Evolutionary conservation across 2,329 filamentous ascomycete genomes (phyloP).

Genomic region (Seiridium cupressi): DNA sequence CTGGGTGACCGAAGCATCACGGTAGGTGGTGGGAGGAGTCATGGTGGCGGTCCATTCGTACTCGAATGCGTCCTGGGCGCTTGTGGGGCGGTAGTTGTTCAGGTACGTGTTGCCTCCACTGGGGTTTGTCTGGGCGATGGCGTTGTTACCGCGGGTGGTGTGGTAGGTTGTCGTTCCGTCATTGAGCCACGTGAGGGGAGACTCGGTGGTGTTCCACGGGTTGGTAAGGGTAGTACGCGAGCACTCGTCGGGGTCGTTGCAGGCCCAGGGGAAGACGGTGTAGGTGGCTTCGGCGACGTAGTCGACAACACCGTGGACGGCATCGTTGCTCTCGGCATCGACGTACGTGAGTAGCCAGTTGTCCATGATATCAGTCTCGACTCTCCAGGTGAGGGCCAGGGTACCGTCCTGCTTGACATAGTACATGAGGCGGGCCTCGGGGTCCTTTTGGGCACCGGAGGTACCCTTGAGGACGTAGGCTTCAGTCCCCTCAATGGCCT

Average conservation of each 20-base stretch:
- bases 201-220: conserved; percentile 45
- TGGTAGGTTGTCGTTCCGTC: conserved; percentile 47
- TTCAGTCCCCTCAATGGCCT: conserved; percentile 33
- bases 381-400: conserved; percentile 52
- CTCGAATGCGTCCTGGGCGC: conserved; percentile 40
- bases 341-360: conserved; percentile 62
- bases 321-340: conserved; percentile 43
- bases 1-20: conserved; percentile 55
- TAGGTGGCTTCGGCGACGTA: conserved; percentile 56
- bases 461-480: conserved; percentile 45
- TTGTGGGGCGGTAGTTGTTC: conserved; percentile 49
- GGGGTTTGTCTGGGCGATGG: conserved; percentile 51
- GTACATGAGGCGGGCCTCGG: conserved; percentile 55
- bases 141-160: conserved; percentile 59
- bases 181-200: conserved; percentile 52
- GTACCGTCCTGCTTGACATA: conserved; percentile 44
- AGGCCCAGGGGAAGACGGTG: conserved; percentile 54
- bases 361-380: conserved; percentile 55
- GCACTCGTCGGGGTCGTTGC: conserved; percentile 53
- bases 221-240: conserved; percentile 40
- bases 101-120: conserved; percentile 40
- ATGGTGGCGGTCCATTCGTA: conserved; percentile 38
- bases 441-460: conserved; percentile 47
- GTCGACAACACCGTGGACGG: conserved; percentile 54
- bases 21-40: conserved; percentile 39